A percentile compares a stretch with the other conserved stretches of the same genome.
These are phyloP conservation scores for Eruca vesicaria DNA, from an alignment of 441 rosid genomes.

Conservation along the genomic window DNA sequence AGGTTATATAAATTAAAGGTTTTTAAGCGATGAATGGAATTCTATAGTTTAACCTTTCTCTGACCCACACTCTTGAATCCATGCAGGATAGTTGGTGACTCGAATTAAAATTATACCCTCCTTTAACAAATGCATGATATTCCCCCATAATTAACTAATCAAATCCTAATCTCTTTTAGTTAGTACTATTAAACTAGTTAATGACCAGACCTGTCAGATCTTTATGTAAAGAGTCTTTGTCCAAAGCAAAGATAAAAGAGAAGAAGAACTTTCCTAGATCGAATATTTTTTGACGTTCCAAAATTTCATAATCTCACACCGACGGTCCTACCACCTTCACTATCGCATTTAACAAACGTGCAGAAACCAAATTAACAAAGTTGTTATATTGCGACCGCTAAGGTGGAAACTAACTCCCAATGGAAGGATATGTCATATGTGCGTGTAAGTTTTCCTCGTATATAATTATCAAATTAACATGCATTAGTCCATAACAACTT, in stretches of 20 bases:
- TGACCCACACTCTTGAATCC: neutral
- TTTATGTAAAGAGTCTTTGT: slow-evolving; percentile 18
- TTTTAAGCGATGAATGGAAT: neutral
- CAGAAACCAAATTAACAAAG: neutral
- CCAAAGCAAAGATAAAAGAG: slow-evolving; percentile 9
- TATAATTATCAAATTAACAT: neutral
- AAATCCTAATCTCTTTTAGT: slow-evolving; percentile 9
- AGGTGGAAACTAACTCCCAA: neutral
- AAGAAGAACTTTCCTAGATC: slow-evolving; percentile 11
- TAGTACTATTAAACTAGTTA: neutral
- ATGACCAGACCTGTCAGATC: slow-evolving; percentile 12
- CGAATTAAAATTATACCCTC: neutral
- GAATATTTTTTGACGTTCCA: slow-evolving; percentile 9
- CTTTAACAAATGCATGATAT: neutral
- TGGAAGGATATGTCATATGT: neutral
- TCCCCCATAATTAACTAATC: slow-evolving; percentile 13
- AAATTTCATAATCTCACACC: slow-evolving; percentile 21
- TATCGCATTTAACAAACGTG: slow-evolving; percentile 17
- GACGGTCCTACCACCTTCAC: slow-evolving; percentile 10
- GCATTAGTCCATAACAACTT: neutral
- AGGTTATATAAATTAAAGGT: neutral
- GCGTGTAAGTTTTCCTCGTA: neutral
- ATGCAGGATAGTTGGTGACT: slow-evolving; percentile 13
- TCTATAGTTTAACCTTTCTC: neutral
- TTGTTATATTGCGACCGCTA: neutral